Conservation (phyloP, 2,329 filamentous ascomycete species). For the Epichloe gansuensis region DNA sequence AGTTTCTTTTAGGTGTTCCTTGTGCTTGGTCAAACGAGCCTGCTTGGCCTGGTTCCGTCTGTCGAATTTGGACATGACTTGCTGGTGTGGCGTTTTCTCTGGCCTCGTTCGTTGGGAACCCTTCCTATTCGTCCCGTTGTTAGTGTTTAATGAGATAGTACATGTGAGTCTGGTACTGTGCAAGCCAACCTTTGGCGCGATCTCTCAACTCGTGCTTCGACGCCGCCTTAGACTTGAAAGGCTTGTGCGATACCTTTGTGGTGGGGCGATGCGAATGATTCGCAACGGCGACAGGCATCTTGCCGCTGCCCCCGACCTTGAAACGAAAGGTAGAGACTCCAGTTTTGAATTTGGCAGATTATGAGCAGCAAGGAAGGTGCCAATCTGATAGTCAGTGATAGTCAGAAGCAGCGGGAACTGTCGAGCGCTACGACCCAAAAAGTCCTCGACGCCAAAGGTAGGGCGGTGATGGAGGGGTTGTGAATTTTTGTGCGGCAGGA, state of each 20-base stretch:
- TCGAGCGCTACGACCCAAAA: background rate
- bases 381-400: background rate
- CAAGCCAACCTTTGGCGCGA: slow-evolving; percentile 58
- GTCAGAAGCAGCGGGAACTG: background rate
- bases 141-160: background rate
- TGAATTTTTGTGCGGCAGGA: slow-evolving; percentile 23
- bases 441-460: slow-evolving; percentile 1
- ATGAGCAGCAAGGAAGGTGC: background rate
- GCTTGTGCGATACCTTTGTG: slow-evolving; percentile 78
- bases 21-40: slow-evolving; percentile 70
- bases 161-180: background rate
- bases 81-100: slow-evolving; percentile 82
- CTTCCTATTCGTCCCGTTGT: slow-evolving; percentile 47
- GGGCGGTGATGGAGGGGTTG: slow-evolving; percentile 25
- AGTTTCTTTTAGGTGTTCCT: slow-evolving; percentile 66
- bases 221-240: slow-evolving; percentile 85
- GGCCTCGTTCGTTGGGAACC: slow-evolving; percentile 58
- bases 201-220: slow-evolving; percentile 83
- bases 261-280: slow-evolving; percentile 81
- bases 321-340: slow-evolving; percentile 70
- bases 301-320: slow-evolving; percentile 64
- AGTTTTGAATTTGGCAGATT: slow-evolving; percentile 29
- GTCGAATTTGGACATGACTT: slow-evolving; percentile 95
- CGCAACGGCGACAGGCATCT: slow-evolving; percentile 60
- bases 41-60: slow-evolving; percentile 92